Percentiles rank a stretch among this genome's conserved stretches.
phyloP scores from a whole-genome alignment of 2,329 filamentous ascomycete genomes.

The Clonostachys sp. region DNA sequence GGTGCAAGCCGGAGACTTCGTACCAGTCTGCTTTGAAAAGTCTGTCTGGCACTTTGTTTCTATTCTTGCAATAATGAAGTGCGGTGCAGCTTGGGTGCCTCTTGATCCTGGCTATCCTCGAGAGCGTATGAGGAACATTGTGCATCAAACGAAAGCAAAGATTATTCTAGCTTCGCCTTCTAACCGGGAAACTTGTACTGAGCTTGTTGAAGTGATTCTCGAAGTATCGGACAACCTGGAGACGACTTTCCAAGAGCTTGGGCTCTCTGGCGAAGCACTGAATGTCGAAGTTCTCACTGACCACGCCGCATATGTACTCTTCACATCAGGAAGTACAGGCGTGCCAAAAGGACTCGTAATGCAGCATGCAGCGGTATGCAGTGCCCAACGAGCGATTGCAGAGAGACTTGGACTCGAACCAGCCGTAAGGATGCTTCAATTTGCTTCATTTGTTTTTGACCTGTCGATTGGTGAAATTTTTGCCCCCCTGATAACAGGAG shows the following conservation, averaged over 20 bases:
- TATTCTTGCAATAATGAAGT: slow-evolving; percentile 3
- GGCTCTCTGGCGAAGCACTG: background rate
- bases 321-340: slow-evolving; percentile 8
- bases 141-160: slow-evolving; percentile 10
- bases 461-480: slow-evolving; percentile 3
- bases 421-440: slow-evolving; percentile 3
- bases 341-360: slow-evolving; percentile 7
- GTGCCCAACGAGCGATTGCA: slow-evolving; percentile 8
- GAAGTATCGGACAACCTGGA: background rate
- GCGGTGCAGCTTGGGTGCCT: slow-evolving; percentile 1
- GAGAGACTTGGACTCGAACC: slow-evolving; percentile 10
- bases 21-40: slow-evolving; percentile 3
- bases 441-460: slow-evolving; percentile 3
- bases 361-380: slow-evolving; percentile 3
- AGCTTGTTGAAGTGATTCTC: background rate
- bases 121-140: background rate
- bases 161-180: background rate
- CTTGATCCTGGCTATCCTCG: slow-evolving; percentile 1
- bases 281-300: background rate
- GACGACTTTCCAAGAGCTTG: background rate
- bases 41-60: slow-evolving; percentile 1
- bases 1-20: background rate
- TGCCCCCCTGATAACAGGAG: slow-evolving; percentile 1
- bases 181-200: background rate
- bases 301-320: slow-evolving; percentile 6